Base-by-base conservation (phyloP, 257 asterid species). In the Osmanthus fragrans region DNA sequence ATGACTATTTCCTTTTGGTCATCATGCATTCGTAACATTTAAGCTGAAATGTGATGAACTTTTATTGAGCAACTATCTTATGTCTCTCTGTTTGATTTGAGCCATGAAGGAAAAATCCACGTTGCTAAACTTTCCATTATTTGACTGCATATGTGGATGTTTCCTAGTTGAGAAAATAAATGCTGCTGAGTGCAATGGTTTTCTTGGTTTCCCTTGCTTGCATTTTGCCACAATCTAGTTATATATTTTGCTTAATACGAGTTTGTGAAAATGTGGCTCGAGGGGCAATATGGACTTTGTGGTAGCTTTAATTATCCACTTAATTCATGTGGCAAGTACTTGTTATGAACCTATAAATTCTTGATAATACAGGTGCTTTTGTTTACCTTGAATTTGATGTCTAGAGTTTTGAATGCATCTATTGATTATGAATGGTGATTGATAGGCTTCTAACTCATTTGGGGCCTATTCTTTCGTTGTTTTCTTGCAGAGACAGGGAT, bases 401-500 rank as follows among this genome's bases (percentile, higher is more conserved):
- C 13, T 18, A 16, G 39, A 58, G 27, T 23, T 74, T 25, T 10
- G 19, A 37, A 9, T 32, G 18, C 29, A 51, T 37, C 23, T 73
- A 49, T 75, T 66, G 34, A 51, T 54, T 4, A 64, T 56, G 40
- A 23, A 8, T 70, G 34, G n/a, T 42, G 10, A 36, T 76, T 18
- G 16, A 15, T 51, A 18, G 10, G 40, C 32, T 27, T 85, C 47
- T 82, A 69, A 82, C 15, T 29, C 30, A 30, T 34, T 54, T 16
- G 16, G 12, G 73, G 23, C 78, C 54, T 64, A 23, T 80, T 71
- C 15, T 80, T 67, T 23, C 73, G 81, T 84, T 92, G 98, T 79
- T 95, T 93, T 86, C 94, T 93, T 56, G 90, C 91, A 32, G 94
- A 93, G 82, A 95, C 97, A 1, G 97, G 97, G 45, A 88, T 95